These are phyloP conservation scores for Naganishia liquefaciens DNA, from an alignment of 1,284 basidiomycete genomes.

Conservation along the genomic window DNA sequence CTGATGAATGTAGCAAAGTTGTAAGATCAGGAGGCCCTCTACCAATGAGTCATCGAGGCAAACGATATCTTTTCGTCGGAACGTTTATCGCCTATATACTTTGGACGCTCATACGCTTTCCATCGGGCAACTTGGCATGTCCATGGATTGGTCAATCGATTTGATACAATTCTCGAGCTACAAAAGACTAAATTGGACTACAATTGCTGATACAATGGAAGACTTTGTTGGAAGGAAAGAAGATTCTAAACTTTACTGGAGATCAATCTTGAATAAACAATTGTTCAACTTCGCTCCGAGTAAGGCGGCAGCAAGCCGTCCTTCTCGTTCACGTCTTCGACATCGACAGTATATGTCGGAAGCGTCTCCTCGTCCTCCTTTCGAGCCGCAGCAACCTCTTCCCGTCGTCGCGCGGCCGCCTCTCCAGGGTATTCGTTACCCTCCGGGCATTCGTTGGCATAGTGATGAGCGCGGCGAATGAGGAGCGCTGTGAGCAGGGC, in stretches of 20 bases:
- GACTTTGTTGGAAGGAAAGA: no score
- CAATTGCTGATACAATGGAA: background rate
- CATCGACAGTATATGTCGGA: slow-evolving; percentile 5
- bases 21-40: background rate
- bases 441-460: slow-evolving; percentile 10
- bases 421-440: background rate
- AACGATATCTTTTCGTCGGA: no score
- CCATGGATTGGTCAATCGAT: no score
- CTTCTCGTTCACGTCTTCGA: slow-evolving; percentile 12
- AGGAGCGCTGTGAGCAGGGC: slow-evolving; percentile 10
- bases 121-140: no score
- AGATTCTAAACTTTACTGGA: background rate
- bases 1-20: background rate
- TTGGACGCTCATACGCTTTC: no score
- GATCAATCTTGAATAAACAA: background rate
- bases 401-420: background rate
- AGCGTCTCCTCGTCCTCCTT: slow-evolving; percentile 4
- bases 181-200: background rate
- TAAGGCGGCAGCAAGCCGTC: slow-evolving; percentile 16
- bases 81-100: no score
- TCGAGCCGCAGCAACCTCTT: background rate
- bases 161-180: background rate
- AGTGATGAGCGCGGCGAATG: slow-evolving; percentile 1
- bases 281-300: slow-evolving; percentile 3
- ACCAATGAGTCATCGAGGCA: no score